Conservation (phyloP, 139 green algal genomes). For the Astrephomene gubernaculifera region DNA sequence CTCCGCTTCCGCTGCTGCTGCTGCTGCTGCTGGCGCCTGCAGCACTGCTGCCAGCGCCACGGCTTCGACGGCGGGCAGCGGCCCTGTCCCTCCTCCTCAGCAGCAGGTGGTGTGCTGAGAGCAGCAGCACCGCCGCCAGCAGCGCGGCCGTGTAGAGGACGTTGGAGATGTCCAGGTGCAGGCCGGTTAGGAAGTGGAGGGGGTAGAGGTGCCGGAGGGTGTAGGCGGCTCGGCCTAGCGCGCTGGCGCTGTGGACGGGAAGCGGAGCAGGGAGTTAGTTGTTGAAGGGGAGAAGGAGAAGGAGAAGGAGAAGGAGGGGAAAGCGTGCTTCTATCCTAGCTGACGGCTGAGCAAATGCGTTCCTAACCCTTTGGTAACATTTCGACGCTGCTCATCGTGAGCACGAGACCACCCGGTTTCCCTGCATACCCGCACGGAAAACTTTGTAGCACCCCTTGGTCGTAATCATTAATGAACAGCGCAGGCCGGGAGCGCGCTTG, state of each 20-base stretch:
- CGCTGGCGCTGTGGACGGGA: background rate
- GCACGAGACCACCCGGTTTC: background rate
- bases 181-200: background rate
- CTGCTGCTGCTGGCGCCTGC: background rate
- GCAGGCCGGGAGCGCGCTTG: background rate
- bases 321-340: background rate
- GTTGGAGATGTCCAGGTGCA: background rate
- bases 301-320: background rate
- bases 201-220: background rate
- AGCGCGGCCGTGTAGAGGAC: background rate
- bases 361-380: background rate
- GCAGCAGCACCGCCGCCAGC: background rate
- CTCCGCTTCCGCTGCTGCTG: background rate
- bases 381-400: background rate
- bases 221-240: background rate
- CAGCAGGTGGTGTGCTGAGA: background rate
- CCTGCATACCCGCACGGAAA: background rate
- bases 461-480: background rate
- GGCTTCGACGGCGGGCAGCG: too few species aligned
- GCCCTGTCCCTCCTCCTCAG: background rate
- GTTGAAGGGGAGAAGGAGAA: background rate
- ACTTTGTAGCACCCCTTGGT: background rate
- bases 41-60: too few species aligned
- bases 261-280: background rate
- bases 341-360: background rate